A percentile compares a stretch with the other conserved stretches of the same genome.
phyloP scores from a whole-genome alignment of 306 rosid species.

The Vigna reflexopilosa region DNA sequence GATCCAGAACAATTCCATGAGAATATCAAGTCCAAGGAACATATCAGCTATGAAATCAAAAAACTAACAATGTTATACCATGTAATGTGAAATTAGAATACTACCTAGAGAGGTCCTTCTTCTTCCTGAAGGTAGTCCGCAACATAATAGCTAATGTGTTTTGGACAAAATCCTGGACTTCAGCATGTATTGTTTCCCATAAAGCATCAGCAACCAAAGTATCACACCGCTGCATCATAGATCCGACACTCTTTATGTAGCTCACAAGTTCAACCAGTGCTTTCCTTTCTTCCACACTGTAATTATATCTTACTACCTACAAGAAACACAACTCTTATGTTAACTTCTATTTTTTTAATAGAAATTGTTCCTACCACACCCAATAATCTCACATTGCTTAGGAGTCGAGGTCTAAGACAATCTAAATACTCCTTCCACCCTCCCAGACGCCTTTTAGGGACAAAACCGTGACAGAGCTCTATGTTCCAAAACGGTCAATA shows the following conservation, averaged over 20 bases:
- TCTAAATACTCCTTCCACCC: too few relatives aligned
- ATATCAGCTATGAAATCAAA: slow-evolving; percentile 22
- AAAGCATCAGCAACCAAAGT: slow-evolving; percentile 96
- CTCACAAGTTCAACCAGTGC: slow-evolving; percentile 91
- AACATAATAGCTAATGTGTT: slow-evolving; percentile 93
- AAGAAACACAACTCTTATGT: slow-evolving; percentile 31
- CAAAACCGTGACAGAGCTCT: too few relatives aligned
- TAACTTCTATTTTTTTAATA: slow-evolving; percentile 31
- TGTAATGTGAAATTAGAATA: slow-evolving; percentile 35
- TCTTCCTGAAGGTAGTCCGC: slow-evolving; percentile 94
- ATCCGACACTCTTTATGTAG: slow-evolving; percentile 95
- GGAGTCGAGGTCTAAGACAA: too few relatives aligned
- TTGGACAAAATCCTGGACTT: slow-evolving; percentile 99
- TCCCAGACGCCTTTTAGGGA: too few relatives aligned
- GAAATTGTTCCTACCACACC: neutral
- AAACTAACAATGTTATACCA: slow-evolving; percentile 25
- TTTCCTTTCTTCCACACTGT: slow-evolving; percentile 89
- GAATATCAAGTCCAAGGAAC: slow-evolving; percentile 16
- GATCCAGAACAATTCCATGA: slow-evolving; percentile 27
- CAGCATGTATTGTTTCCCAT: slow-evolving; percentile 99
- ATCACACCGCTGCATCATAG: slow-evolving; percentile 94
- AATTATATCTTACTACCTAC: slow-evolving; percentile 95
- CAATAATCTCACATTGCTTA: too few relatives aligned
- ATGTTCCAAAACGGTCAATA: too few relatives aligned
- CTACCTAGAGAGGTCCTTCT: slow-evolving; percentile 96